Conservation (phyloP, 1,284 basidiomycete species). For the Ganoderma meredithae region DNA sequence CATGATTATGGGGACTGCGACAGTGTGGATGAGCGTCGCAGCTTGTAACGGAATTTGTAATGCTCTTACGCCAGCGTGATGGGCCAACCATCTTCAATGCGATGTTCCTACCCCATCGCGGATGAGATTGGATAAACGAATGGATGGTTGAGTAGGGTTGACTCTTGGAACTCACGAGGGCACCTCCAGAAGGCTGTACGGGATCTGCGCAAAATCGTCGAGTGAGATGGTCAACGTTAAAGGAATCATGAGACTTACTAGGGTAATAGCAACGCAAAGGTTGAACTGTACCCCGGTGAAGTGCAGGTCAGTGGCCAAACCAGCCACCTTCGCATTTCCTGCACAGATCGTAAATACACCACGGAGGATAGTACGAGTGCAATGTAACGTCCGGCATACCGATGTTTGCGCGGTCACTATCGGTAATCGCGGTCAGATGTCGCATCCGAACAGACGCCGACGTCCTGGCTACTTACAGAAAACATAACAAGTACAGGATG, state of each 20-base stretch:
- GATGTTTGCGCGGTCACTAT: slow-evolving; percentile 71
- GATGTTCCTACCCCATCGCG: slow-evolving; percentile 20
- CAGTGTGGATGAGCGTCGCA: not conserved
- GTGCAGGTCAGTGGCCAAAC: slow-evolving; percentile 23
- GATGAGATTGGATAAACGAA: not conserved
- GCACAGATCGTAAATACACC: slow-evolving; percentile 37
- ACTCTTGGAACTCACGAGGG: slow-evolving; percentile 23
- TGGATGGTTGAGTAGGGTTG: not conserved
- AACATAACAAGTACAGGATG: slow-evolving; percentile 45
- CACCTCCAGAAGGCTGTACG: slow-evolving; percentile 28
- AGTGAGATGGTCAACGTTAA: not conserved
- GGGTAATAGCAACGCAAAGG: slow-evolving; percentile 27
- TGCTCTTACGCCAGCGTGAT: slow-evolving; percentile 27
- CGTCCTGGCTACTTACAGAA: slow-evolving; percentile 17
- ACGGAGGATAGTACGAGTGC: no score
- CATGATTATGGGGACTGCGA: slow-evolving; percentile 18
- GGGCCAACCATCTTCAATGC: slow-evolving; percentile 25
- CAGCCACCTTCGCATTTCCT: slow-evolving; percentile 35
- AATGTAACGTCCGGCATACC: slow-evolving; percentile 57
- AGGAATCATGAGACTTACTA: slow-evolving; percentile 9
- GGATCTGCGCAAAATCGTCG: slow-evolving; percentile 14
- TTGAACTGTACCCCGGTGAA: slow-evolving; percentile 31
- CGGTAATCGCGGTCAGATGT: slow-evolving; percentile 45
- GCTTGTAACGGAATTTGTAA: slow-evolving; percentile 9
- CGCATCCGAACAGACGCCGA: not conserved